phyloP scores from a whole-genome alignment of 805 yeast species.

The Candida ovalis region DNA sequence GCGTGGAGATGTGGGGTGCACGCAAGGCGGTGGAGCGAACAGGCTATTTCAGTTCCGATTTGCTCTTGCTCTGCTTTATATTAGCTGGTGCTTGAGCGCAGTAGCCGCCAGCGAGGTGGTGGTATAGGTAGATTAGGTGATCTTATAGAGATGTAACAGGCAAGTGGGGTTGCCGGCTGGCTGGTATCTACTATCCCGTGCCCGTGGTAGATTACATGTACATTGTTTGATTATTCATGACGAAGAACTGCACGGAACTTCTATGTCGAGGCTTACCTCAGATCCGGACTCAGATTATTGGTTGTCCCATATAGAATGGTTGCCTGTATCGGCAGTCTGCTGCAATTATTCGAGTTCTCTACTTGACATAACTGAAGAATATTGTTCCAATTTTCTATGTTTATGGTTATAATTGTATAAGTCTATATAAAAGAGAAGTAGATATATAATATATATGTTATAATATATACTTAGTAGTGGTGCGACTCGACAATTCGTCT shows the following conservation, averaged over 20 bases:
- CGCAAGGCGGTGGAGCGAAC: background rate
- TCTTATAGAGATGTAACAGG: background rate
- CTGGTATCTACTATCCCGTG: no score
- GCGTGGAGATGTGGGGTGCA: slow-evolving; percentile 1
- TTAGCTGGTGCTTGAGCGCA: background rate
- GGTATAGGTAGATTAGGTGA: background rate
- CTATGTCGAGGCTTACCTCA: background rate
- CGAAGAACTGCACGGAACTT: background rate
- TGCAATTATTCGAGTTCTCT: no score
- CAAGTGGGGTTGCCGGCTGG: background rate
- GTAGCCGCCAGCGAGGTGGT: background rate
- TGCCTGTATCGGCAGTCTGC: background rate
- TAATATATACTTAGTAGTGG: no score
- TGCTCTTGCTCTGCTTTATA: slow-evolving; percentile 5
- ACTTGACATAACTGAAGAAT: no score
- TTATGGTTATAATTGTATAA: no score
- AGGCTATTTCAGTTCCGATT: slow-evolving; percentile 22
- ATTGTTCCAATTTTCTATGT: no score
- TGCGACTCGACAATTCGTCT: no score
- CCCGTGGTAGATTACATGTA: no score
- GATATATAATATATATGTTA: no score
- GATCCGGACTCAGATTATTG: background rate
- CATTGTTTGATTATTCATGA: background rate
- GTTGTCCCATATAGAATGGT: background rate
- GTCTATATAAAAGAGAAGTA: no score